Evolutionary conservation across 1,284 basidiomycete genomes (phyloP).

Genomic region (Leccinum solheimii): DNA sequence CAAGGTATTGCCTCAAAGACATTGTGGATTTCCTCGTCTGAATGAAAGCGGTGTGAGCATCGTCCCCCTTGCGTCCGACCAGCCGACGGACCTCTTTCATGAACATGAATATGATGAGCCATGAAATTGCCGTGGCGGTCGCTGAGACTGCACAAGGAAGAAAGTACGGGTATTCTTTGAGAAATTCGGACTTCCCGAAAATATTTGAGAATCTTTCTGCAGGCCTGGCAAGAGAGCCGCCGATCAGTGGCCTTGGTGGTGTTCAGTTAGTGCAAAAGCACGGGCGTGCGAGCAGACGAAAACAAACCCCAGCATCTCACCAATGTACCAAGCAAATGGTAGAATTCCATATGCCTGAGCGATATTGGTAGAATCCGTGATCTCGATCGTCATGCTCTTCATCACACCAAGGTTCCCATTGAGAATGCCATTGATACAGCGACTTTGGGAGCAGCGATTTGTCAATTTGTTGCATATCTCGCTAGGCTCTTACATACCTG

Average conservation of each 20-base stretch:
- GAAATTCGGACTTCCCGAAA: conserved; percentile 51
- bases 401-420: conserved; percentile 50
- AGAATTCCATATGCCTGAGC: conserved; percentile 41
- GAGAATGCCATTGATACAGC: conserved; percentile 39
- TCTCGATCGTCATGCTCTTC: conserved; percentile 40
- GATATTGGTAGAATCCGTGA: conserved; percentile 40
- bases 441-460: conserved; percentile 19
- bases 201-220: conserved; percentile 54
- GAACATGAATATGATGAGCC: conserved; percentile 47
- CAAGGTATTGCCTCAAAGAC: conserved; percentile 23
- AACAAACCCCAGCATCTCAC: conserved; percentile 44
- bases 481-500: conserved; percentile 39
- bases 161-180: conserved; percentile 66
- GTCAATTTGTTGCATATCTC: background rate
- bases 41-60: conserved; percentile 6
- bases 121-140: conserved; percentile 45
- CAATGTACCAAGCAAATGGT: conserved; percentile 47
- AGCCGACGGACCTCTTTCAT: conserved; percentile 54
- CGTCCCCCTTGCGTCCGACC: background rate
- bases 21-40: conserved; percentile 20
- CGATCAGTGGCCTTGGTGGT: conserved; percentile 53
- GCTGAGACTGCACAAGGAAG: conserved; percentile 60
- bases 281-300: background rate
- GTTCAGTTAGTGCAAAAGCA: conserved; percentile 8
- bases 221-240: conserved; percentile 59